Percentiles rank a stretch among this genome's conserved stretches.
Conservation (phyloP, 225 moss, liverwort and hornwort genomes). For the Physcomitrellopsis africana region DNA sequence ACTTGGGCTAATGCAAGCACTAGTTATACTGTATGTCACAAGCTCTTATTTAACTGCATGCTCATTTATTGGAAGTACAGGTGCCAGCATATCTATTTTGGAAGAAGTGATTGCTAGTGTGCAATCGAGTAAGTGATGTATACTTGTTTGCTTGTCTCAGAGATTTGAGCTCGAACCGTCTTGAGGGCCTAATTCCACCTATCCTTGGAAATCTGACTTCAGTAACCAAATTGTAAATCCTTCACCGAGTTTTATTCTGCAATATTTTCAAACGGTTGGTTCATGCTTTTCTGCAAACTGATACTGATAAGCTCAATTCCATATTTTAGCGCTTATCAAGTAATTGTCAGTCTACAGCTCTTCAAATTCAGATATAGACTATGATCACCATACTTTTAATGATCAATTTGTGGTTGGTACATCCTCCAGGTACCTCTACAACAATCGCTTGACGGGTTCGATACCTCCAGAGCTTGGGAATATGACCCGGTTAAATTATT, state of each 20-base stretch:
- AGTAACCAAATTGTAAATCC: slow-evolving; percentile 41
- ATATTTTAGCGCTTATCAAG: background rate
- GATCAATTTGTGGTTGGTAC: background rate
- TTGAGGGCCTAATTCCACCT: slow-evolving; percentile 38
- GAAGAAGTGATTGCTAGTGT: background rate
- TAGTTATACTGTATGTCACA: slow-evolving; percentile 29
- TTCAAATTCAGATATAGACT: background rate
- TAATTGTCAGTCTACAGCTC: background rate
- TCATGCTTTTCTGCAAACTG: background rate
- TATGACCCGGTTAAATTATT: slow-evolving; percentile 37
- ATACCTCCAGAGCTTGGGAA: slow-evolving; percentile 41
- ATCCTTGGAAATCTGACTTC: slow-evolving; percentile 42
- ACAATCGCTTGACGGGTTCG: slow-evolving; percentile 33
- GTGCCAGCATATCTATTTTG: background rate
- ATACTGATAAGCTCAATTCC: background rate
- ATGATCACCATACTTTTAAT: background rate
- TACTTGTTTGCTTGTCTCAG: slow-evolving; percentile 1
- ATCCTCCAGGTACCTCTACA: slow-evolving; percentile 32
- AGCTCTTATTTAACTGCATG: background rate
- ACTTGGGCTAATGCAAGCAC: slow-evolving; percentile 34
- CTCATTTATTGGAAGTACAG: background rate
- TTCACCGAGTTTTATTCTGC: background rate
- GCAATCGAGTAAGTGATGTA: background rate
- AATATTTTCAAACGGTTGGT: background rate
- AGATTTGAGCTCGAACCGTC: slow-evolving; percentile 34